Evolutionary conservation across 495 filamentous ascomycete species (phyloP).

Genomic region (Cladorrhinum samala): DNA sequence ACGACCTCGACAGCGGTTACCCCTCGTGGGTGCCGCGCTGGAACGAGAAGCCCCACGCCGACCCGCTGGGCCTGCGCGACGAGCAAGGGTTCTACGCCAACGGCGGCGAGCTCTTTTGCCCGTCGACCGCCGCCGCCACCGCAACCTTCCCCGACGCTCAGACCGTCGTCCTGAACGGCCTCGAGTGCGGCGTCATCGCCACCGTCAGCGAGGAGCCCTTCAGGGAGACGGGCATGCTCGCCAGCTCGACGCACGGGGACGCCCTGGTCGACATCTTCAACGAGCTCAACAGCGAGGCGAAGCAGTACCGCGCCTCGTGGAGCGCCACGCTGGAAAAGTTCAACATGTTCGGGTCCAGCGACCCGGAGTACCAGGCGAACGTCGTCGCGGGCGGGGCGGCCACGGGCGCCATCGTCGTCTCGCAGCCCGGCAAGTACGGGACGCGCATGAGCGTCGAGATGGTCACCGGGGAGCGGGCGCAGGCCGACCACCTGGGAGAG

Average conservation of each 20-base stretch:
- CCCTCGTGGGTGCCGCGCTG: constrained; percentile 9
- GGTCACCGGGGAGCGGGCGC: constrained; percentile 2
- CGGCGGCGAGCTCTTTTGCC: constrained; percentile 9
- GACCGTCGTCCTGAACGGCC: background rate
- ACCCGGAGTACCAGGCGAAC: background rate
- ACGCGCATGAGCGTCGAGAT: background rate
- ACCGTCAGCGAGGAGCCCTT: background rate
- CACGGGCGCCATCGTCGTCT: background rate
- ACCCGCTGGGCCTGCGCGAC: constrained; percentile 4
- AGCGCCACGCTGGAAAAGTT: constrained; percentile 5
- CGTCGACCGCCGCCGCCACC: background rate
- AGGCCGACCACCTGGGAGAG: constrained; percentile 7
- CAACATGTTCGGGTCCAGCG: constrained; percentile 1
- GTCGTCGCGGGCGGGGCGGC: background rate
- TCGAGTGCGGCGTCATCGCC: background rate
- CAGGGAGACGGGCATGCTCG: background rate
- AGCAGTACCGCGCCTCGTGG: constrained; percentile 9
- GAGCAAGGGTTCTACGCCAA: constrained; percentile 13
- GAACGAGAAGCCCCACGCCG: constrained; percentile 4
- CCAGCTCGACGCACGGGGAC: background rate
- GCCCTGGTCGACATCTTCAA: background rate
- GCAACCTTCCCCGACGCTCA: background rate
- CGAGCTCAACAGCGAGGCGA: constrained; percentile 3
- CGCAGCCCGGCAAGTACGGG: constrained; percentile 6
- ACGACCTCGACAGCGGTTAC: background rate